Percentiles rank a stretch among this genome's conserved stretches.
phyloP scores from a whole-genome alignment of 805 yeast species.

The Yamadazyma insecticola region DNA sequence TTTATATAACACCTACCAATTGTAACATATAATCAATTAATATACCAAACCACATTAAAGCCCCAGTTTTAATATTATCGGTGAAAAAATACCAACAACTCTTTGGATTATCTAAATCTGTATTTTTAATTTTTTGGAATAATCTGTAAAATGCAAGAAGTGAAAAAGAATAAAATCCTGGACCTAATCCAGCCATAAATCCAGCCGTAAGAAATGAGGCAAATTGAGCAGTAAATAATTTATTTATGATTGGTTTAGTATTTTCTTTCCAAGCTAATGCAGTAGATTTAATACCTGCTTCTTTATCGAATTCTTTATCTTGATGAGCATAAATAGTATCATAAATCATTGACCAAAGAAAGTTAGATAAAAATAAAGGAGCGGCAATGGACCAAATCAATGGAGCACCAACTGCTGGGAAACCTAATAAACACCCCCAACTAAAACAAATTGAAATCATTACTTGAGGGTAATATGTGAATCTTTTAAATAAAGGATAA shows the following conservation, averaged over 20 bases:
- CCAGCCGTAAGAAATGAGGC: conserved; percentile 66
- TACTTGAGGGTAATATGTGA: conserved; percentile 93
- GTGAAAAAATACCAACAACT: conserved; percentile 81
- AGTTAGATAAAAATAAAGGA: conserved; percentile 72
- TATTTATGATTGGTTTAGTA: conserved; percentile 65
- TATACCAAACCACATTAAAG: conserved; percentile 62
- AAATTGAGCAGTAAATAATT: conserved; percentile 64
- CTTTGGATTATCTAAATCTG: conserved; percentile 72
- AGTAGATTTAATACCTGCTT: conserved; percentile 91
- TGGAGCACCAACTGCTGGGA: conserved; percentile 88
- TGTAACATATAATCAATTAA: conserved; percentile 52
- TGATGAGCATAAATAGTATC: conserved; percentile 98
- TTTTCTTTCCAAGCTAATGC: conserved; percentile 91
- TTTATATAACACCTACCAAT: conserved; percentile 1
- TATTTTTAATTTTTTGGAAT: conserved; percentile 61
- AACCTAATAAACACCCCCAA: conserved; percentile 93
- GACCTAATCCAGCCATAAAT: conserved; percentile 73
- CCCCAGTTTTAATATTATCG: conserved; percentile 73
- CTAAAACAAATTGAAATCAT: conserved; percentile 77
- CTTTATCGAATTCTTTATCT: conserved; percentile 81
- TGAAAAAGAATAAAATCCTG: conserved; percentile 70
- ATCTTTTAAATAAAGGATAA: conserved; percentile 90
- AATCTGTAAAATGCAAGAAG: conserved; percentile 67
- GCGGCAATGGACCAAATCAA: conserved; percentile 72
- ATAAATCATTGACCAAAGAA: conserved; percentile 91